These are phyloP conservation scores for Clonostachys chloroleuca DNA, from an alignment of 2,329 filamentous ascomycete species.

Conservation along the genomic window DNA sequence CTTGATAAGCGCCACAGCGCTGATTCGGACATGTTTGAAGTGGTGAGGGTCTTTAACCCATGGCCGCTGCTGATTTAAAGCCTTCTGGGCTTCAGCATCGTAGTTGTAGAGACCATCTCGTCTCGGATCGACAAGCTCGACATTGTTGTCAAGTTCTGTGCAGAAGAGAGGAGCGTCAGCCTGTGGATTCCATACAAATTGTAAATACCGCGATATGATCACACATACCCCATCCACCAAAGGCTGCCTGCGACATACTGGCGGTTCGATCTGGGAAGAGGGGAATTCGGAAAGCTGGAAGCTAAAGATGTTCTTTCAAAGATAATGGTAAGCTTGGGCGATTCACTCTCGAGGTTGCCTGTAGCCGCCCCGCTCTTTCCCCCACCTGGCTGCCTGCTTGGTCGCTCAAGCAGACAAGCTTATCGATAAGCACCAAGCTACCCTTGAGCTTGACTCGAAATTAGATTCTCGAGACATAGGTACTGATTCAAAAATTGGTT, in stretches of 20 bases:
- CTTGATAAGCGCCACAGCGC: constrained; percentile 88
- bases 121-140: constrained; percentile 77
- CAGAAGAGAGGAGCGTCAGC: constrained; percentile 1
- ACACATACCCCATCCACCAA: constrained; percentile 3
- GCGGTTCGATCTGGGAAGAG: too few relatives aligned
- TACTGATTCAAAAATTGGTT: too few relatives aligned
- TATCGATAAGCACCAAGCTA: too few relatives aligned
- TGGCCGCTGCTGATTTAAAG: constrained; percentile 59
- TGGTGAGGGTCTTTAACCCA: constrained; percentile 78
- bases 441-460: too few relatives aligned
- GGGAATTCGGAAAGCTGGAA: too few relatives aligned
- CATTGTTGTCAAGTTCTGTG: constrained; percentile 81
- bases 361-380: too few relatives aligned
- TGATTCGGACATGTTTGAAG: constrained; percentile 93
- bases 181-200: neutral
- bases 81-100: constrained; percentile 63
- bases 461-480: too few relatives aligned
- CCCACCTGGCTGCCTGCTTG: too few relatives aligned
- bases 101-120: constrained; percentile 92
- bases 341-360: too few relatives aligned
- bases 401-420: too few relatives aligned
- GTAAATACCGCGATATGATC: neutral
- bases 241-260: neutral
- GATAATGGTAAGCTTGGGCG: too few relatives aligned
- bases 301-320: too few relatives aligned